Base-by-base conservation (phyloP, 192 early-diverging fungal genomes). In the Backusella mclennaniae region DNA sequence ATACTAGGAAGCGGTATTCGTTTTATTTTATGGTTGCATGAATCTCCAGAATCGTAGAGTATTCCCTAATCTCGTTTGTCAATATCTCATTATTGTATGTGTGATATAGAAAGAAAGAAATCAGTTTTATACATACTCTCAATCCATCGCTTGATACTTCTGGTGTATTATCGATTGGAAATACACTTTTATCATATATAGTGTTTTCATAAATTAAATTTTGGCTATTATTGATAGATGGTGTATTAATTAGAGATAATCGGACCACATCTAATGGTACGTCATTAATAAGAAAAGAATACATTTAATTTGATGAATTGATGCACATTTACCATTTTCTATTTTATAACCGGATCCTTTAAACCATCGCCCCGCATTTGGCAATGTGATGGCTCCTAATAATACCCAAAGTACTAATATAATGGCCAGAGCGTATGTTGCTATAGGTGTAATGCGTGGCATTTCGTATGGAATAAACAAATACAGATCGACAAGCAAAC, bases 351-450 rank as follows among this genome's bases (percentile, higher is more conserved):
- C 49, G 19, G 26, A 23, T 26, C 73, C 73, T 59, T 74, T 52
- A 36, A 74, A 74, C 73, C 73, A 74, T 74, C 56, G 46, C 4
- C 44, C 23, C 12, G 73, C 73, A 63, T 74, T 74, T 41, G 73
- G 73, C 21, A 74, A 38, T 17, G 73, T 74, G n/a, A 74, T 59
- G 33, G 73, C 73, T 21, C 73, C 73, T 17, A 74, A n/a, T 15
- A 74, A 36, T 7, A 74, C 44, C 73, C 73, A 74, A 35, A 74
- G 42, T 0, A 74, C 35, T 26, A 74, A 23, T 23, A 74, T 52
- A 33, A 59, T 29, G 9, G 73, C 53, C 4, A 74, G 26, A 23
- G 49, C 73, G 39, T 36, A 74, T 7, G 73, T 46, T 35, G 52
- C 36, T 17, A 63, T 26, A 66, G 73, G 73, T 29, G 73, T 35